Percentiles rank a stretch among this genome's conserved stretches.
phyloP scores from a whole-genome alignment of 495 filamentous ascomycete species.

The Zalerion maritima region DNA sequence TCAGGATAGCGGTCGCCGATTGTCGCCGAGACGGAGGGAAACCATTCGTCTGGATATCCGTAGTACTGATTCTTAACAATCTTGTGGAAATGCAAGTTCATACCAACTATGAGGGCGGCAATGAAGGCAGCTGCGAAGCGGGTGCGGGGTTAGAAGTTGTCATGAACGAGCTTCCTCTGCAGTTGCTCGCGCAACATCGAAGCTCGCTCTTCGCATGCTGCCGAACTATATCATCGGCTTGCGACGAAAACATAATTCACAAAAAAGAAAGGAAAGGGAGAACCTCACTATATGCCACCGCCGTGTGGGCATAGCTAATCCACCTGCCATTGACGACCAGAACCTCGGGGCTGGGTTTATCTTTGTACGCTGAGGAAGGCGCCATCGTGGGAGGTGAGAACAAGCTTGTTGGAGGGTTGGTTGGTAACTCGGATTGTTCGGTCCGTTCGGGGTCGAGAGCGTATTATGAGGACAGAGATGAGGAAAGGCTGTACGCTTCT shows the following conservation, averaged over 20 bases:
- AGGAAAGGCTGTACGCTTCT: slow-evolving; percentile 1
- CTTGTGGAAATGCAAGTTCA: slow-evolving; percentile 82
- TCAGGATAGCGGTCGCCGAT: slow-evolving; percentile 98
- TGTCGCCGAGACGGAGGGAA: slow-evolving; percentile 95
- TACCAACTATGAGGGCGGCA: slow-evolving; percentile 74
- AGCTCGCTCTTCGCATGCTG: slow-evolving; percentile 1
- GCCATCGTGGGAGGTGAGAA: too few relatives aligned
- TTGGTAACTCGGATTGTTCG: too few relatives aligned
- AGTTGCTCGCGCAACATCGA: not conserved
- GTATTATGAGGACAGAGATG: too few relatives aligned
- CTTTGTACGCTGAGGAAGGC: slow-evolving; percentile 81
- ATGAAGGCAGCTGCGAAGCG: slow-evolving; percentile 58
- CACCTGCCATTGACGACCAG: slow-evolving; percentile 78
- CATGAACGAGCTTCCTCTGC: slow-evolving; percentile 1
- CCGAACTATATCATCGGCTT: not conserved
- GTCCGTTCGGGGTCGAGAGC: too few relatives aligned
- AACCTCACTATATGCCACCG: slow-evolving; percentile 56
- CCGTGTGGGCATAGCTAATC: slow-evolving; percentile 80
- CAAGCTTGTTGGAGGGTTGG: too few relatives aligned
- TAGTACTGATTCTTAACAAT: slow-evolving; percentile 97
- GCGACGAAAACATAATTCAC: not conserved
- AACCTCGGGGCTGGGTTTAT: slow-evolving; percentile 56
- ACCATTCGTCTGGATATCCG: slow-evolving; percentile 97
- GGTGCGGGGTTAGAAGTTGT: slow-evolving; percentile 4
- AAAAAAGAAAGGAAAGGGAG: not conserved